phyloP scores from a whole-genome alignment of 1,139 yeast species.

The Saccharomyces pastorianus region DNA sequence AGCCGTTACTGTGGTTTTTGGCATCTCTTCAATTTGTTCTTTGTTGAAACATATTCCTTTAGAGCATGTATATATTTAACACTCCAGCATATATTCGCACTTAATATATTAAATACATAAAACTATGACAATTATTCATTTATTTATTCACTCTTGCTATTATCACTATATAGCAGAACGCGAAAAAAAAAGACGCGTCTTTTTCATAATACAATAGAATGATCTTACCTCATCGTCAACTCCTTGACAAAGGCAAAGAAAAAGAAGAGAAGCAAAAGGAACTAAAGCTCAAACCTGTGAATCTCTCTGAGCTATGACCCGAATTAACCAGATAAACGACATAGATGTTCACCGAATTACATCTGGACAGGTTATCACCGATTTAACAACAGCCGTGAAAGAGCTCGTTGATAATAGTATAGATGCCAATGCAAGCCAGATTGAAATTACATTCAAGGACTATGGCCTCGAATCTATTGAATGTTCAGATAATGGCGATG shows the following conservation, averaged over 20 bases:
- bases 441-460: slow-evolving; percentile 60
- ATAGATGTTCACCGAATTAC: slow-evolving; percentile 59
- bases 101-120: not conserved
- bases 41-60: not conserved
- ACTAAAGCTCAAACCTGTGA: not conserved
- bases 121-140: too few species aligned
- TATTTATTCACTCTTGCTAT: too few species aligned
- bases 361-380: slow-evolving; percentile 88
- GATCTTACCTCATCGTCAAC: not conserved
- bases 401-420: slow-evolving; percentile 82
- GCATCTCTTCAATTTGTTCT: not conserved
- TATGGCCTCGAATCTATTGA: slow-evolving; percentile 69
- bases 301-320: not conserved
- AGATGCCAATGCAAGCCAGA: slow-evolving; percentile 62
- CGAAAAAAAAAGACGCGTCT: not conserved
- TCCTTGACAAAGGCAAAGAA: not conserved
- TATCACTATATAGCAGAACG: not conserved
- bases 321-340: slow-evolving; percentile 1
- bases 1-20: not conserved
- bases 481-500: slow-evolving; percentile 71
- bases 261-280: not conserved
- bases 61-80: not conserved
- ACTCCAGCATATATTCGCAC: not conserved
- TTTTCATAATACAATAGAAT: not conserved
- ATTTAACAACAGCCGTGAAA: slow-evolving; percentile 66